These are phyloP conservation scores for Verticillium albo-atrum DNA, from an alignment of 2,329 filamentous ascomycete genomes.

Conservation along the genomic window DNA sequence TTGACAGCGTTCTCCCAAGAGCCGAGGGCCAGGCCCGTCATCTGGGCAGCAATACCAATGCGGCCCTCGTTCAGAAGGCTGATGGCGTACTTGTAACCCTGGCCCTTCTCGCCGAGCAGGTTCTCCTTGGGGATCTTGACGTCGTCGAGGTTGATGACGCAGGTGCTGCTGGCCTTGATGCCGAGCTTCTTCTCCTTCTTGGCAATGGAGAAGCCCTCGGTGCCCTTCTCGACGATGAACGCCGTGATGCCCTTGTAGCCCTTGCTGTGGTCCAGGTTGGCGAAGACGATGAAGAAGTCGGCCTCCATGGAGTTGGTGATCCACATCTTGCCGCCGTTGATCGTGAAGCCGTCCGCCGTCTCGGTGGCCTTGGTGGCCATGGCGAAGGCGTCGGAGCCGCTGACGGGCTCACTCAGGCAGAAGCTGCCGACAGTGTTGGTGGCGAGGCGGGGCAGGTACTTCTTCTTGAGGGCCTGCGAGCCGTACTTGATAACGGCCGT, in stretches of 20 bases:
- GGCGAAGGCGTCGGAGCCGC: constrained; percentile 93
- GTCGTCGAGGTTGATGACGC: constrained; percentile 96
- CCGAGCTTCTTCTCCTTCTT: constrained; percentile 99
- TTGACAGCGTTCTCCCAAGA: constrained; percentile 91
- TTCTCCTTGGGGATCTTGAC: constrained; percentile 86
- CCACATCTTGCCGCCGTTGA: constrained; percentile 98
- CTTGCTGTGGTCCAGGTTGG: constrained; percentile 86
- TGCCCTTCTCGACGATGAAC: constrained; percentile 89
- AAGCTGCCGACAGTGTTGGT: constrained; percentile 89
- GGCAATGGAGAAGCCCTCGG: constrained; percentile 85
- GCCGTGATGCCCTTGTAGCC: constrained; percentile 97
- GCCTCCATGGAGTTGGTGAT: constrained; percentile 97
- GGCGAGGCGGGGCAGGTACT: constrained; percentile 84
- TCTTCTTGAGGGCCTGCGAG: constrained; percentile 70
- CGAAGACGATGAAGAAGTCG: constrained; percentile 94
- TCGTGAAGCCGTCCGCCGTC: constrained; percentile 77
- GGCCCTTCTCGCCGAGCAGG: constrained; percentile 79
- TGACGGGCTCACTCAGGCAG: constrained; percentile 87
- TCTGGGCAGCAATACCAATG: constrained; percentile 96
- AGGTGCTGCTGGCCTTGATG: constrained; percentile 92
- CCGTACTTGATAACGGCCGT: constrained; percentile 86
- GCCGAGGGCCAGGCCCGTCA: constrained; percentile 93
- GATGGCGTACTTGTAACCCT: constrained; percentile 98
- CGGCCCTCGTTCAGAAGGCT: constrained; percentile 90
- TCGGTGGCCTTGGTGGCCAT: constrained; percentile 85